These are phyloP conservation scores for Magnaporthiopsis rhizophila DNA, from an alignment of 2,329 filamentous ascomycete genomes.

Conservation along the genomic window DNA sequence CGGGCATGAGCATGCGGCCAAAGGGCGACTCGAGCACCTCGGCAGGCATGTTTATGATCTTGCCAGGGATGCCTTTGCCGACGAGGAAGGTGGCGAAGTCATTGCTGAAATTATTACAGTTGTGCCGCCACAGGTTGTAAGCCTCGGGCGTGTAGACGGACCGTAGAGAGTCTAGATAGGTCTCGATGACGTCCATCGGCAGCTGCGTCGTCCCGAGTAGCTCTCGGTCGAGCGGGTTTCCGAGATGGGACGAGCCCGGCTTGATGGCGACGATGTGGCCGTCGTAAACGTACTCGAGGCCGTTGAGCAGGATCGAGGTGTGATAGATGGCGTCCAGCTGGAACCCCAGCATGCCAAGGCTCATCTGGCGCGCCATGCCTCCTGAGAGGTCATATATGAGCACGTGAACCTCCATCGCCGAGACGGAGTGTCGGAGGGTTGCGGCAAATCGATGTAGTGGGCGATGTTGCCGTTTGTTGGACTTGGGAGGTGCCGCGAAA, in stretches of 20 bases:
- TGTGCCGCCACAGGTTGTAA: slow-evolving; percentile 84
- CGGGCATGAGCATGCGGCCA: slow-evolving; percentile 78
- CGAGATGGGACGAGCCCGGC: slow-evolving; percentile 81
- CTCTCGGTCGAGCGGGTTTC: slow-evolving; percentile 69
- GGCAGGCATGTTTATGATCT: slow-evolving; percentile 79
- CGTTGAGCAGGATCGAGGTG: slow-evolving; percentile 77
- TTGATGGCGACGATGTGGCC: slow-evolving; percentile 74
- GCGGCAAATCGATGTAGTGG: not conserved
- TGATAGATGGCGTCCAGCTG: slow-evolving; percentile 90
- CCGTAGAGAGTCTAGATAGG: slow-evolving; percentile 79
- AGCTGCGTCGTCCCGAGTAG: slow-evolving; percentile 69
- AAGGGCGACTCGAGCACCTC: slow-evolving; percentile 80
- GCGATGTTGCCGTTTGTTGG: not conserved
- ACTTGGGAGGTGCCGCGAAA: not conserved
- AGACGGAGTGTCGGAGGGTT: not conserved
- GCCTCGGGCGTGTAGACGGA: slow-evolving; percentile 78
- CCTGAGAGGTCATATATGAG: slow-evolving; percentile 72
- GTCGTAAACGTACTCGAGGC: slow-evolving; percentile 87
- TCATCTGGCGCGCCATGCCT: slow-evolving; percentile 49
- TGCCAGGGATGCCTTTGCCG: slow-evolving; percentile 77
- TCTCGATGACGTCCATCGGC: slow-evolving; percentile 71
- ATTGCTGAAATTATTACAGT: slow-evolving; percentile 97
- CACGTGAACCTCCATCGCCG: slow-evolving; percentile 63
- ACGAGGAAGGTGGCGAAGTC: slow-evolving; percentile 85
- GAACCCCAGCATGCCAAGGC: slow-evolving; percentile 43